Percentiles rank a stretch among this genome's conserved stretches.
These are phyloP conservation scores for Albophoma yamanashiensis DNA, from an alignment of 2,329 filamentous ascomycete genomes.

Conservation along the genomic window DNA sequence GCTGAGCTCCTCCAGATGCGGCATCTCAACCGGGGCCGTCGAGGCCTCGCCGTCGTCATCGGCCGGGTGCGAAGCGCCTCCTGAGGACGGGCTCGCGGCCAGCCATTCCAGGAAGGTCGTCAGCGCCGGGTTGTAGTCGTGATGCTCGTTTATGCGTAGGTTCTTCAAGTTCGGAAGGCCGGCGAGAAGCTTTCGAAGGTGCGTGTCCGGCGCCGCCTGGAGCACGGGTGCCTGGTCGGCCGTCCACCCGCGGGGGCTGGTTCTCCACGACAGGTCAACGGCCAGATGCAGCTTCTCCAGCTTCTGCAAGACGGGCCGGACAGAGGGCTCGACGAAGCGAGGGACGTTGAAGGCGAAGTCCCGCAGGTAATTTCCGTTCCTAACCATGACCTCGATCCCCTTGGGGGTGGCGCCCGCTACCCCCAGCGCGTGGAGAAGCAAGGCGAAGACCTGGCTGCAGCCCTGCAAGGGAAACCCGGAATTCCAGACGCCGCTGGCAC, in stretches of 20 bases:
- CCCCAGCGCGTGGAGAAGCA: constrained; percentile 31
- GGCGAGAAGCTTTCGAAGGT: constrained; percentile 14
- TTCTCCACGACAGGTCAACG: constrained; percentile 11
- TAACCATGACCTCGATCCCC: constrained; percentile 37
- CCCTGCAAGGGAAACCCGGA: constrained; percentile 8
- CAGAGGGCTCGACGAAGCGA: constrained; percentile 19
- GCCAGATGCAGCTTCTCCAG: constrained; percentile 31
- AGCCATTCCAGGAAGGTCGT: constrained; percentile 6
- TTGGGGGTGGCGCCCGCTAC: constrained; percentile 23
- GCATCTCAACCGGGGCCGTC: constrained; percentile 17
- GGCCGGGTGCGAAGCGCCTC: not conserved
- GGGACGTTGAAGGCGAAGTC: constrained; percentile 37
- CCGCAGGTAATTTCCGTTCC: constrained; percentile 17
- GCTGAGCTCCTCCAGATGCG: constrained; percentile 28
- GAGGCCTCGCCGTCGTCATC: not conserved
- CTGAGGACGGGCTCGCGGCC: not conserved
- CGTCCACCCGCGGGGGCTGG: not conserved
- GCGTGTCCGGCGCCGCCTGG: constrained; percentile 1
- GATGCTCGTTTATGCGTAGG: constrained; percentile 19
- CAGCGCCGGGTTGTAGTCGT: not conserved
- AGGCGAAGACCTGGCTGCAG: constrained; percentile 24
- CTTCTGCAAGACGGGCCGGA: constrained; percentile 30
- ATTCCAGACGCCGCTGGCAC: constrained; percentile 3
- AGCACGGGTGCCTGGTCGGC: too few relatives aligned
- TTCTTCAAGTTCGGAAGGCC: constrained; percentile 30